Evolutionary conservation across 331 rosid species (phyloP).

Genomic region (Prunus yedoensis): DNA sequence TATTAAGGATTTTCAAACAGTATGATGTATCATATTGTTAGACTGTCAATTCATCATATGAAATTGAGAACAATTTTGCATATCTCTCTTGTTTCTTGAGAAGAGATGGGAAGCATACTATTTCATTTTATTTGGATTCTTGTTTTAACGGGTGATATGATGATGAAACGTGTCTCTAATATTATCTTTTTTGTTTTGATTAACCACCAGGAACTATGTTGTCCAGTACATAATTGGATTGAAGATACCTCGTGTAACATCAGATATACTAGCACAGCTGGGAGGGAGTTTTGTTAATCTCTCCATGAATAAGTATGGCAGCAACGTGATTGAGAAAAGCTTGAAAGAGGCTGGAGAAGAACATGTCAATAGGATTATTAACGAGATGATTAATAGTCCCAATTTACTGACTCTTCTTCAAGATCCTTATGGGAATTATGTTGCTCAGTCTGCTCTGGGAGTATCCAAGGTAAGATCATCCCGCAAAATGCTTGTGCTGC

Average conservation of each 20-base stretch:
- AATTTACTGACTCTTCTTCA: constrained; percentile 27
- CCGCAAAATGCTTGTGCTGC: not conserved
- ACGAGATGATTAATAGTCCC: constrained; percentile 21
- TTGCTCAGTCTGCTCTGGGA: constrained; percentile 43
- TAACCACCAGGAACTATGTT: constrained; percentile 50
- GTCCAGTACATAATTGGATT: constrained; percentile 32
- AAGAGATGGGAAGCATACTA: no score
- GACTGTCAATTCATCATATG: no score
- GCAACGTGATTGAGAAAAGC: constrained; percentile 50
- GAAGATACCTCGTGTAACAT: not conserved
- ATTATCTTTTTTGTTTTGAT: not conserved
- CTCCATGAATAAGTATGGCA: constrained; percentile 38
- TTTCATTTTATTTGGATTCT: no score
- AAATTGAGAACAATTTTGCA: no score
- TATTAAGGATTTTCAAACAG: no score
- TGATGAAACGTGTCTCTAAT: no score
- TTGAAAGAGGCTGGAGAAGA: not conserved
- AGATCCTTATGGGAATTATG: constrained; percentile 47
- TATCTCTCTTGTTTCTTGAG: no score
- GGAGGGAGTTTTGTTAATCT: constrained; percentile 11
- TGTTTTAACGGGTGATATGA: no score
- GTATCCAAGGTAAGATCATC: constrained; percentile 31
- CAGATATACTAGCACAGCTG: constrained; percentile 11
- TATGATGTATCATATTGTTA: no score
- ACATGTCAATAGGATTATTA: not conserved